A percentile compares a stretch with the other conserved stretches of the same genome.
These are phyloP conservation scores for Fusarium tricinctum DNA, from an alignment of 2,329 filamentous ascomycete species.

Conservation along the genomic window DNA sequence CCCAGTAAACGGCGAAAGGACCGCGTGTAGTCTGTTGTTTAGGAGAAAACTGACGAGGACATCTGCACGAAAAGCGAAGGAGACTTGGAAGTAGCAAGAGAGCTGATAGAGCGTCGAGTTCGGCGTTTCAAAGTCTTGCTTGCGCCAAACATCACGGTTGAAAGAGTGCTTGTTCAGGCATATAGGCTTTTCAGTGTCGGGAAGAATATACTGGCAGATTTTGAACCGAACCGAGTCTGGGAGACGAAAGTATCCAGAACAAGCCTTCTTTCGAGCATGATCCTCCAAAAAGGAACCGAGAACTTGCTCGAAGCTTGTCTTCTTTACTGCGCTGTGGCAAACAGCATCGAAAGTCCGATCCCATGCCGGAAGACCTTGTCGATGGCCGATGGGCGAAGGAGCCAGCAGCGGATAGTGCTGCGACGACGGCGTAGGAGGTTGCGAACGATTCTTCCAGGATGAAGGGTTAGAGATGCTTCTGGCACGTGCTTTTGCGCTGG, in stretches of 20 bases:
- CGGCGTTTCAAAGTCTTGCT: conserved; percentile 53
- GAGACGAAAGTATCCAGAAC: conserved; percentile 43
- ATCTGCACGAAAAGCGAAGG: conserved; percentile 56
- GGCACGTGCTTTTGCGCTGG: conserved; percentile 25
- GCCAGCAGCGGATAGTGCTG: not conserved
- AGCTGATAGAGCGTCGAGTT: conserved; percentile 46
- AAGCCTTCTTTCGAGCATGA: conserved; percentile 20
- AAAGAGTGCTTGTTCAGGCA: conserved; percentile 50
- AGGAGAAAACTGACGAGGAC: conserved; percentile 55
- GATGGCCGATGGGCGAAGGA: conserved; percentile 1
- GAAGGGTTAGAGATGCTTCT: conserved; percentile 36
- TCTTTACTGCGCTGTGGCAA: conserved; percentile 47
- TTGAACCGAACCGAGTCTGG: conserved; percentile 47
- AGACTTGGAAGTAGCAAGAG: conserved; percentile 49
- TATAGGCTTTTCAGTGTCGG: conserved; percentile 44
- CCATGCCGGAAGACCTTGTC: conserved; percentile 51
- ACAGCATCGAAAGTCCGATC: conserved; percentile 56
- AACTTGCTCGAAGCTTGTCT: conserved; percentile 29
- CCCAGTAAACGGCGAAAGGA: conserved; percentile 56
- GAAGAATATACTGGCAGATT: conserved; percentile 50
- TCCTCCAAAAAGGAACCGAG: conserved; percentile 46
- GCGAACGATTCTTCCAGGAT: conserved; percentile 6
- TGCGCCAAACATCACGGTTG: conserved; percentile 54
- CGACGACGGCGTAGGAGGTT: conserved; percentile 18
- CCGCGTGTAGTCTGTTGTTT: conserved; percentile 56